These are phyloP conservation scores for Ogataea angusta DNA, from an alignment of 805 yeast genomes.

Conservation along the genomic window DNA sequence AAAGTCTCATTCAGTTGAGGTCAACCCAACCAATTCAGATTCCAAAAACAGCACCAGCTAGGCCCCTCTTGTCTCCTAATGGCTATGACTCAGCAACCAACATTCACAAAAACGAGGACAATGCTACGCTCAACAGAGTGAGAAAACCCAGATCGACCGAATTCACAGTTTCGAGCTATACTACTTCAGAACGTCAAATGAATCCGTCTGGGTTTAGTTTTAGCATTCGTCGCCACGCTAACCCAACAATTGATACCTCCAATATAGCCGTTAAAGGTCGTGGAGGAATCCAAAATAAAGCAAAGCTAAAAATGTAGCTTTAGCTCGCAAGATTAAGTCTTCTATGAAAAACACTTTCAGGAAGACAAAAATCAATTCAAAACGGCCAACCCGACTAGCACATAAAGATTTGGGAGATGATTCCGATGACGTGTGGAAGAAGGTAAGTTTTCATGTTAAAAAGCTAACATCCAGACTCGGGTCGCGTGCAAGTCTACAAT, in stretches of 20 bases:
- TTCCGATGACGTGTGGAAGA: slow-evolving; percentile 25
- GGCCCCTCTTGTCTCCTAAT: not conserved
- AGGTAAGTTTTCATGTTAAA: slow-evolving; percentile 9
- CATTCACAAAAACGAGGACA: not conserved
- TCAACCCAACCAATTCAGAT: slow-evolving; percentile 27
- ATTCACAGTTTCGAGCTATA: not conserved
- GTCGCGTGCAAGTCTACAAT: slow-evolving; percentile 25
- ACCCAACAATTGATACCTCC: slow-evolving; percentile 14
- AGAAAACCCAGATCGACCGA: not conserved
- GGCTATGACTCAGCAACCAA: not conserved
- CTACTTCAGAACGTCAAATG: not conserved
- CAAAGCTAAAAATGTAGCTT: slow-evolving; percentile 21
- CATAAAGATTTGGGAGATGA: slow-evolving; percentile 23
- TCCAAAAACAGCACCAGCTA: slow-evolving; percentile 7
- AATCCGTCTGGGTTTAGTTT: slow-evolving; percentile 8
- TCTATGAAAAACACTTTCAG: not conserved
- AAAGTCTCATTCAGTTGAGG: slow-evolving; percentile 14
- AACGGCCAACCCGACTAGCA: not conserved
- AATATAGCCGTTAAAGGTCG: slow-evolving; percentile 23
- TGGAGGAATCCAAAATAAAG: slow-evolving; percentile 26
- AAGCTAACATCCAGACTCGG: slow-evolving; percentile 19
- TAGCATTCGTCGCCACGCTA: slow-evolving; percentile 14
- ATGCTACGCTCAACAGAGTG: not conserved
- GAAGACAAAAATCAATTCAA: slow-evolving; percentile 6
- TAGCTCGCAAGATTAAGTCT: not conserved